These are phyloP conservation scores for Triticum timopheevii DNA, from an alignment of 176 grass and related monocot species.

Conservation along the genomic window DNA sequence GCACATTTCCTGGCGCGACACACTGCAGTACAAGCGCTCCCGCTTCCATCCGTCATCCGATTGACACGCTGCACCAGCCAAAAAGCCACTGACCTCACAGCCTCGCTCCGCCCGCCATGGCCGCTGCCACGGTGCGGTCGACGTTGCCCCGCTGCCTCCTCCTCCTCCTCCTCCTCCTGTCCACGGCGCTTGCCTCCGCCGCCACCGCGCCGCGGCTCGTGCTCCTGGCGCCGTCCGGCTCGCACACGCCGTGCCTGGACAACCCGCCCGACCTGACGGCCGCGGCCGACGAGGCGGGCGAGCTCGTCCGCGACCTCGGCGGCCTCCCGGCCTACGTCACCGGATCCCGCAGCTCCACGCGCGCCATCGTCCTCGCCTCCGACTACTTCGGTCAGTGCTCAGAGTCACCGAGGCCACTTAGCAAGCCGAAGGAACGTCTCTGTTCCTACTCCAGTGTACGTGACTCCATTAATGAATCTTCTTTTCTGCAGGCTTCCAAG, in stretches of 20 bases:
- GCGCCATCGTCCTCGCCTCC: constrained; percentile 58
- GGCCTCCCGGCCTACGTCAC: constrained; percentile 46
- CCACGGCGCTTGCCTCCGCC: neutral
- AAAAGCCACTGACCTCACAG: neutral
- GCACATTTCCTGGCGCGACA: neutral
- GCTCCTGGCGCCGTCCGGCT: neutral
- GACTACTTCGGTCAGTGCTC: constrained; percentile 51
- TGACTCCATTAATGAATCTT: neutral
- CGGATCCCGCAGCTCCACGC: constrained; percentile 1
- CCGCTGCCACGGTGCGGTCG: neutral
- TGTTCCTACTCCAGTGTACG: neutral
- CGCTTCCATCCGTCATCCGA: neutral
- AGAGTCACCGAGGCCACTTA: neutral
- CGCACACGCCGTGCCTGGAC: constrained; percentile 43
- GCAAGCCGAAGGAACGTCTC: neutral
- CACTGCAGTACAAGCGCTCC: neutral
- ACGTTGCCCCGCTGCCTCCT: neutral
- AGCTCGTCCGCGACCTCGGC: constrained; percentile 39
- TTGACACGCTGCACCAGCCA: neutral
- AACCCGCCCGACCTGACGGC: constrained; percentile 51
- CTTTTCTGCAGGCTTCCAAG: neutral
- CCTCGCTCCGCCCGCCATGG: neutral
- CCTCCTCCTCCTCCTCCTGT: neutral
- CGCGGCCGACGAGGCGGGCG: constrained; percentile 34
- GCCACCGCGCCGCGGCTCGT: neutral